Conservation (phyloP, 129 eudicot species). For the Mikania micrantha region DNA sequence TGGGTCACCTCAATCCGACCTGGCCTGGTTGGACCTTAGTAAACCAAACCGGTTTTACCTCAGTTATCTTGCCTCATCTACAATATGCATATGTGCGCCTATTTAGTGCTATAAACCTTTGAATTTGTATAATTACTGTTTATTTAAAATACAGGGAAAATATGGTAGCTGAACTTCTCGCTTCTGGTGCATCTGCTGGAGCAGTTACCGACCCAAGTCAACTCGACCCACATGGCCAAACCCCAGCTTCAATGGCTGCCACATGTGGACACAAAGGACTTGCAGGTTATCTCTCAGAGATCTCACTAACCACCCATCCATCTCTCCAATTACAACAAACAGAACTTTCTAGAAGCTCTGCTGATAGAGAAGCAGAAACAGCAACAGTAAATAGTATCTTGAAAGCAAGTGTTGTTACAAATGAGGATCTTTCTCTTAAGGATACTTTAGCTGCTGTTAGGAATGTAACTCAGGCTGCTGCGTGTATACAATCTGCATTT, state of each 20-base stretch:
- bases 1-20: background rate
- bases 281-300: slow-evolving; percentile 93
- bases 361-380: slow-evolving; percentile 59
- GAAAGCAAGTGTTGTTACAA: slow-evolving; percentile 21
- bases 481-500: slow-evolving; percentile 90
- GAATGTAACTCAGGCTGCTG: slow-evolving; percentile 91
- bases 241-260: slow-evolving; percentile 87
- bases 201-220: slow-evolving; percentile 90
- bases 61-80: background rate
- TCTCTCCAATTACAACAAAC: slow-evolving; percentile 64
- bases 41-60: background rate
- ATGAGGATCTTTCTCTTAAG: slow-evolving; percentile 61
- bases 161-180: slow-evolving; percentile 90
- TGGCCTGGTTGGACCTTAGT: background rate
- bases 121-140: background rate
- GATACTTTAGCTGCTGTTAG: slow-evolving; percentile 78
- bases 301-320: slow-evolving; percentile 77
- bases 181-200: slow-evolving; percentile 86
- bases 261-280: slow-evolving; percentile 72
- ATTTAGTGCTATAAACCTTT: background rate
- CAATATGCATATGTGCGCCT: background rate
- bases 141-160: slow-evolving; percentile 53
- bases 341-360: slow-evolving; percentile 56
- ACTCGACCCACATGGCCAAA: slow-evolving; percentile 72
- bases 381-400: slow-evolving; percentile 38